Base-by-base conservation (phyloP, 1,284 basidiomycete genomes). In the Mycena sp. region DNA sequence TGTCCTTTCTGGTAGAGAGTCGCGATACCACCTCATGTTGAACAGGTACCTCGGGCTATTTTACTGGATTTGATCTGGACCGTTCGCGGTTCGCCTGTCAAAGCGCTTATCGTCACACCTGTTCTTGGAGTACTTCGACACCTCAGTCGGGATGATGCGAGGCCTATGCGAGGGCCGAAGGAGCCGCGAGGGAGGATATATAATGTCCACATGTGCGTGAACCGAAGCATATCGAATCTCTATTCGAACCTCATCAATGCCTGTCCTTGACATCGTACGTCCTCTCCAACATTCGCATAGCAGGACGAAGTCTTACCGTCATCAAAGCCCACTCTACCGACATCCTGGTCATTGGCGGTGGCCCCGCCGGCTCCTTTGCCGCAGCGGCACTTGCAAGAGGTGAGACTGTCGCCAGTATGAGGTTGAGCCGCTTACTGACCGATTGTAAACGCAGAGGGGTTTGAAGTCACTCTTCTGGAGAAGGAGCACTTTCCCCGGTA, bases 351-450 rank as follows among this genome's bases (percentile, higher is more conserved):
- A 69, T 82, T 21, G 80, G 80, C 14, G 80, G 80, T 49, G 87
- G 87, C 1, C 87, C 87, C 0, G 81, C 80, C 9, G 87, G 87
- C 21, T 80, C 81, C 63, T 88, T 85, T 65, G 75, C 85, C 23
- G 86, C 87, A 4, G 74, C 83, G 6, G 82, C 77, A 16, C 79
- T 88, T 4, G 84, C 85, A 4, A 73, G 83, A 45, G 87, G 65
- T 67, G 12, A 5, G 50, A 26, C 6, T 19, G 16, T 38, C 9
- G 2, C 25, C 7, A 6, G 30, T 7, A n/a, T 21, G 32, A 35
- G 9, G 9, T 35, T 35, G n/a, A n/a, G n/a, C n/a, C n/a, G 7
- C 32, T 52, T 4, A 45, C 23, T 14, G 26, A 1, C 26, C 16
- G 21, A 1, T 32, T 14, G 23, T n/a, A 16, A 21, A 37, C 10